phyloP scores from a whole-genome alignment of 106 monocot genomes.

The Iris macrosiphon region DNA sequence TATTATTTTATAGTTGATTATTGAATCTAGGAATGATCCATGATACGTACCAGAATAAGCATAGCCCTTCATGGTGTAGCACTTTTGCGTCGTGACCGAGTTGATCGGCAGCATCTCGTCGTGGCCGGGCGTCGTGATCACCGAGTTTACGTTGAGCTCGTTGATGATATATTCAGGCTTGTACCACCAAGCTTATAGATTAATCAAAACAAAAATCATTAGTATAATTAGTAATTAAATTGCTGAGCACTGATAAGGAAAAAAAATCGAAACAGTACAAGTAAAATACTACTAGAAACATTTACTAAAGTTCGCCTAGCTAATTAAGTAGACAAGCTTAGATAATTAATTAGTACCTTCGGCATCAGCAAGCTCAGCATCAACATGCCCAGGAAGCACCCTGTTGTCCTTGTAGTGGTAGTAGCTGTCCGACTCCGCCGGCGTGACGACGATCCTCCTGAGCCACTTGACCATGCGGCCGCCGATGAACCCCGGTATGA shows the following conservation, averaged over 20 bases:
- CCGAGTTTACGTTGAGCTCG: constrained; percentile 95
- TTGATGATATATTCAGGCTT: constrained; percentile 97
- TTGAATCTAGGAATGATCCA: too few relatives aligned
- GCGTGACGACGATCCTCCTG: constrained; percentile 54
- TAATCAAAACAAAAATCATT: not conserved
- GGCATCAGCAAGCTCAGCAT: constrained; percentile 73
- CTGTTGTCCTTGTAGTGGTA: constrained; percentile 86
- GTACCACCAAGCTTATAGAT: constrained; percentile 85
- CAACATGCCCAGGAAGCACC: constrained; percentile 72
- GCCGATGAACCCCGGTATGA: constrained; percentile 90
- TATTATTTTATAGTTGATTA: too few relatives aligned
- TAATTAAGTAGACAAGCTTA: too few relatives aligned
- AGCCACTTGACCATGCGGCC: constrained; percentile 99
- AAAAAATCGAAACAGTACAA: too few relatives aligned
- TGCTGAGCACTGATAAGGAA: too few relatives aligned
- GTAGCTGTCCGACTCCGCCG: constrained; percentile 51
- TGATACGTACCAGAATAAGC: constrained; percentile 72
- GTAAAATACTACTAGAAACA: too few relatives aligned
- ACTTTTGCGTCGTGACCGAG: constrained; percentile 30
- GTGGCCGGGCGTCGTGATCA: constrained; percentile 82
- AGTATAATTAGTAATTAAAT: too few relatives aligned
- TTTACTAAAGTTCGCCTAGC: too few relatives aligned
- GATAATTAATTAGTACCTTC: constrained; percentile 26
- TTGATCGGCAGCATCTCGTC: constrained; percentile 78
- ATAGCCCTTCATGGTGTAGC: constrained; percentile 67